These are phyloP conservation scores for Ilyonectria destructans DNA, from an alignment of 2,329 filamentous ascomycete genomes.

Conservation along the genomic window DNA sequence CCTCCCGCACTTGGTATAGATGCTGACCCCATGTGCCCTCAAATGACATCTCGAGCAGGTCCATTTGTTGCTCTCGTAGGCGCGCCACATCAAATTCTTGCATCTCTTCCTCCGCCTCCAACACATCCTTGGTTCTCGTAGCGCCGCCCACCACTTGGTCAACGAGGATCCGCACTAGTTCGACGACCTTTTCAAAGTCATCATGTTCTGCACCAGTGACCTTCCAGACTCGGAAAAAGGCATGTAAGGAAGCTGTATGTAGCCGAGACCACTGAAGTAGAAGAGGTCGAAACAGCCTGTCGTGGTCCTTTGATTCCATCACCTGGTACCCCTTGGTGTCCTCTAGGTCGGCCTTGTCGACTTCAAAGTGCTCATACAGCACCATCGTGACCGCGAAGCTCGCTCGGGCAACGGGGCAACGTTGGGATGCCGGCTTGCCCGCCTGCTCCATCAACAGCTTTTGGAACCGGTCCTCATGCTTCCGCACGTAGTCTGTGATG, in stretches of 20 bases:
- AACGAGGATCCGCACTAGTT: conserved; percentile 90
- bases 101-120: conserved; percentile 92
- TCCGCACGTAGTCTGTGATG: conserved; percentile 91
- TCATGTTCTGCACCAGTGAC: conserved; percentile 86
- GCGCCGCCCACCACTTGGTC: conserved; percentile 92
- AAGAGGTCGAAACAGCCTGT: conserved; percentile 88
- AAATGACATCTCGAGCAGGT: conserved; percentile 90
- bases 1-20: conserved; percentile 90
- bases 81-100: conserved; percentile 85
- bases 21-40: conserved; percentile 96
- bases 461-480: conserved; percentile 93
- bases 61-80: conserved; percentile 92
- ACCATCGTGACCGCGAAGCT: conserved; percentile 90
- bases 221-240: conserved; percentile 95
- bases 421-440: conserved; percentile 77
- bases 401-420: conserved; percentile 90
- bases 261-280: conserved; percentile 94
- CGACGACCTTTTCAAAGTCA: conserved; percentile 94
- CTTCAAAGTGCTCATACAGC: conserved; percentile 95
- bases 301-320: conserved; percentile 84
- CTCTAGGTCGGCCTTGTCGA: conserved; percentile 86
- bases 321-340: conserved; percentile 84
- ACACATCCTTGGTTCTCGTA: conserved; percentile 84
- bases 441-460: conserved; percentile 94
- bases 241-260: conserved; percentile 87